phyloP scores from a whole-genome alignment of 2,329 filamentous ascomycete species.

The Penicillium sp. region DNA sequence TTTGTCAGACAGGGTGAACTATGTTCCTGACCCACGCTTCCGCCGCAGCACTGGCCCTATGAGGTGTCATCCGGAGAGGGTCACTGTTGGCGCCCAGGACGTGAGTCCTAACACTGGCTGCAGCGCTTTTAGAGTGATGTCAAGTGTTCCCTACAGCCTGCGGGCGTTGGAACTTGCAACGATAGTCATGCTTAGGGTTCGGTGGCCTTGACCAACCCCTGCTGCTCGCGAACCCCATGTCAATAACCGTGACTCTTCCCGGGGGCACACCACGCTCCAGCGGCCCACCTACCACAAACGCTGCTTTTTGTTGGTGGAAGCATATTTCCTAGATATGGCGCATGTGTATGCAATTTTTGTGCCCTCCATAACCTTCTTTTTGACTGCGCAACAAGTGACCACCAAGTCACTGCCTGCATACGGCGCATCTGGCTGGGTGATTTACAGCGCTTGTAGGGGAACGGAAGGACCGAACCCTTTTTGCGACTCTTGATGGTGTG shows the following conservation, averaged over 20 bases:
- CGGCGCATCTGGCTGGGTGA: constrained; percentile 11
- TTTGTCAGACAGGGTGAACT: constrained; percentile 9
- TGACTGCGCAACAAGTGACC: constrained; percentile 8
- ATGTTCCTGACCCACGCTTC: constrained; percentile 8
- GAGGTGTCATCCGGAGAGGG: constrained; percentile 1
- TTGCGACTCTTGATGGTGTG: neutral
- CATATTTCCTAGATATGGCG: constrained; percentile 15
- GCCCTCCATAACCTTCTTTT: constrained; percentile 19
- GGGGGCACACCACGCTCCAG: constrained; percentile 17
- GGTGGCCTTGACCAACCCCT: constrained; percentile 2
- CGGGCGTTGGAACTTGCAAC: constrained; percentile 5
- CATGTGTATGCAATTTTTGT: constrained; percentile 9
- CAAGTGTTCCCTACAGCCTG: constrained; percentile 8
- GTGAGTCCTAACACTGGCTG: constrained; percentile 1
- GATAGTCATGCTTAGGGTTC: constrained; percentile 8
- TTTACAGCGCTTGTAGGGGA: constrained; percentile 8
- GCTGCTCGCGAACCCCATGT: constrained; percentile 1
- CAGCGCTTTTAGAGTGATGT: constrained; percentile 12
- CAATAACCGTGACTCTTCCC: neutral
- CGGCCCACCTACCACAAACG: constrained; percentile 30
- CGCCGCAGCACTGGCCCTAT: constrained; percentile 9
- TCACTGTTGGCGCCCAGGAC: constrained; percentile 7
- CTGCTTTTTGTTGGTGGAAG: constrained; percentile 21
- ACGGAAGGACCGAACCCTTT: constrained; percentile 2
- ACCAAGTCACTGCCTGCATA: constrained; percentile 13